A percentile compares a stretch with the other conserved stretches of the same genome.
phyloP scores from a whole-genome alignment of 2,329 filamentous ascomycete genomes.

The Aspergillus latus region DNA sequence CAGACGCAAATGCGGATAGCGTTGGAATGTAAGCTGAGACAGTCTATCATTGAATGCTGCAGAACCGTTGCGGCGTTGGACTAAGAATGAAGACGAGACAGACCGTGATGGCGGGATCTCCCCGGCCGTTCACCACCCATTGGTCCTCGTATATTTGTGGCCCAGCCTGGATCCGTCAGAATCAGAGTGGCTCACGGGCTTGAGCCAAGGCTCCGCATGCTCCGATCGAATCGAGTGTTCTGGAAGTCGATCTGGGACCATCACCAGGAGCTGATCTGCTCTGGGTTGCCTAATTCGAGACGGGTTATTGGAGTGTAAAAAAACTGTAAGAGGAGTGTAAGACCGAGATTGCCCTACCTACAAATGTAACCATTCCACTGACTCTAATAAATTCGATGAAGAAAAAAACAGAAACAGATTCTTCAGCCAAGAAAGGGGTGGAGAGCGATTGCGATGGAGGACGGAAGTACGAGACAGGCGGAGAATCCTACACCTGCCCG shows the following conservation, averaged over 20 bases:
- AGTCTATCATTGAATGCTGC: background rate
- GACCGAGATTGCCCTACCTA: background rate
- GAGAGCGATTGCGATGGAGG: background rate
- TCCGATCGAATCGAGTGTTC: constrained; percentile 5
- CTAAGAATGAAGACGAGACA: background rate
- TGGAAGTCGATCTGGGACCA: constrained; percentile 5
- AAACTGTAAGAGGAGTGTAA: no score
- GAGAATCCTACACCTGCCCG: no score
- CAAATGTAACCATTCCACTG: background rate
- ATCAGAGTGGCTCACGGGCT: background rate
- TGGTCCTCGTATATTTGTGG: background rate
- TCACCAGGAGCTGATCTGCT: background rate
- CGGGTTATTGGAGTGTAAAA: no score
- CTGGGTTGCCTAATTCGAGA: background rate
- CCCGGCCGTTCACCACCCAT: constrained; percentile 8
- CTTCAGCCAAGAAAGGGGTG: background rate
- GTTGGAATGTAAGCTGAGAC: no score
- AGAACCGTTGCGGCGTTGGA: background rate
- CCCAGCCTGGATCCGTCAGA: background rate
- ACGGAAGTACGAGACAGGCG: background rate
- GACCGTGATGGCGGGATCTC: constrained; percentile 12
- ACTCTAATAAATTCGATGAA: background rate
- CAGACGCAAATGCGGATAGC: background rate
- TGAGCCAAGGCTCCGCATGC: background rate
- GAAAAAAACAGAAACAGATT: background rate